Percentiles rank a stretch among this genome's conserved stretches.
phyloP scores from a whole-genome alignment of 2,329 filamentous ascomycete genomes.

The Botrytis tulipae region DNA sequence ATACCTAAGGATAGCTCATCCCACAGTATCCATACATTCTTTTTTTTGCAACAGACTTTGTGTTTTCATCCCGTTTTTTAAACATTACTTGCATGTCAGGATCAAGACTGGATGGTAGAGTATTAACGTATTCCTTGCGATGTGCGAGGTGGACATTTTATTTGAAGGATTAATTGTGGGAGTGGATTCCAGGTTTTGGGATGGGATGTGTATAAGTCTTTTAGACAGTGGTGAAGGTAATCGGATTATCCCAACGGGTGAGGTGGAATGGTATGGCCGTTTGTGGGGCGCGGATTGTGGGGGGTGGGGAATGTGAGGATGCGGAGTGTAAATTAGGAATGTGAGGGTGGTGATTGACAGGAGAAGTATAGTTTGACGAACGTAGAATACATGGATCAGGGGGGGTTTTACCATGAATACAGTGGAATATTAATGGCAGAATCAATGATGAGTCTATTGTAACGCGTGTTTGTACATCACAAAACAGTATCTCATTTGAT shows the following conservation, averaged over 20 bases:
- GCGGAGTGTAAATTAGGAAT: no score
- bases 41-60: neutral
- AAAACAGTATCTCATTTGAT: neutral
- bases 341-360: neutral
- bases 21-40: neutral
- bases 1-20: neutral
- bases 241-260: accelerated
- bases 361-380: neutral
- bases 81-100: neutral
- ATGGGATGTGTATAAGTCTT: neutral
- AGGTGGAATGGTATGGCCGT: neutral
- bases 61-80: neutral
- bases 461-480: no score
- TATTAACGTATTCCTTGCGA: neutral
- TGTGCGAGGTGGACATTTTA: neutral
- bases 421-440: neutral
- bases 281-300: neutral
- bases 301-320: no score
- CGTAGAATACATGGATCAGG: neutral
- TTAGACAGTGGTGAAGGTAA: neutral
- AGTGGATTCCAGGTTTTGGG: neutral
- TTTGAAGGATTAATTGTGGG: neutral
- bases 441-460: neutral
- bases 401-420: neutral
- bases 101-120: neutral